Conservation (phyloP, 495 filamentous ascomycete species). For the Podospora bellae-mahoneyi region DNA sequence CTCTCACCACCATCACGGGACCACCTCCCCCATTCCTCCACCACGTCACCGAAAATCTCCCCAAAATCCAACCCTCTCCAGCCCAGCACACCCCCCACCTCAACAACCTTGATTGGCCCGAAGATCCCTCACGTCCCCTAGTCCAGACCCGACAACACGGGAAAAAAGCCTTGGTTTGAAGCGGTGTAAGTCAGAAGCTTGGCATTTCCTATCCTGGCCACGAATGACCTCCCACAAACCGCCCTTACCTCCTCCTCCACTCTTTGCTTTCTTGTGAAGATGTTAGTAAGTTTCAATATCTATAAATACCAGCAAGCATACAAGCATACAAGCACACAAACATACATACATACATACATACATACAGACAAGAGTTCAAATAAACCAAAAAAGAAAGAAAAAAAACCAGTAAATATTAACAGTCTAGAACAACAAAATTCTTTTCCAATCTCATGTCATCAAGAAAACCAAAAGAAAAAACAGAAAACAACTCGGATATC, state of each 20-base stretch:
- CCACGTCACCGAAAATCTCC: neutral
- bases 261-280: neutral
- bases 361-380: neutral
- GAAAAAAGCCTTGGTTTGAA: neutral
- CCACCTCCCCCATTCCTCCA: neutral
- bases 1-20: neutral
- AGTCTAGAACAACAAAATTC: neutral
- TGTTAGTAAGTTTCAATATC: neutral
- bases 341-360: neutral
- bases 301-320: neutral
- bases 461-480: conserved; percentile 23
- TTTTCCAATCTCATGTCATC: conserved; percentile 12
- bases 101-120: neutral
- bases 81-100: neutral
- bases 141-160: neutral
- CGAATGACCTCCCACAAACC: neutral
- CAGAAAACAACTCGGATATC: neutral
- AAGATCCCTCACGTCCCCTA: neutral
- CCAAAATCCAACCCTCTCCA: neutral
- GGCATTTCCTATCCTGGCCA: neutral
- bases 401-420: conserved; percentile 2
- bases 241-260: neutral
- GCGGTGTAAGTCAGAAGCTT: neutral
- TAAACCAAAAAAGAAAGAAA: neutral
- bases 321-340: neutral